Conservation (phyloP, 2,329 filamentous ascomycete species). For the Diaporthe humulicola region DNA sequence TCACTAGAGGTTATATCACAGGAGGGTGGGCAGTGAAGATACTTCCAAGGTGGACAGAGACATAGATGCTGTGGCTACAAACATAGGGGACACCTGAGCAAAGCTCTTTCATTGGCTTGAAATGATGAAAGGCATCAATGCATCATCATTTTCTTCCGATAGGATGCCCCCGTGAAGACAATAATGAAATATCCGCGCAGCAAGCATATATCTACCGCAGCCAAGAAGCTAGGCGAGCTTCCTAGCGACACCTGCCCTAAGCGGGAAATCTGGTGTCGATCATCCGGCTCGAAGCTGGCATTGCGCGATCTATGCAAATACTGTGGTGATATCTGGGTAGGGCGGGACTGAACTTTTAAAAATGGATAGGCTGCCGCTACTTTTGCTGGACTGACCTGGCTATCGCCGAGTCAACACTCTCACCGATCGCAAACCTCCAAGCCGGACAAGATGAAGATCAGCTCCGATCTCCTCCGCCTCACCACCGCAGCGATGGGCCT, state of each 20-base stretch:
- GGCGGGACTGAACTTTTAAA: background rate
- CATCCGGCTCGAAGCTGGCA: background rate
- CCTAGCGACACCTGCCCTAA: slow-evolving; percentile 17
- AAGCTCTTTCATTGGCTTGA: background rate
- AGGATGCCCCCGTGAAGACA: no score
- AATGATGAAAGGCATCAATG: background rate
- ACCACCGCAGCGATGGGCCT: slow-evolving; percentile 23
- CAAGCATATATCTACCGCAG: background rate
- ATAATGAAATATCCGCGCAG: background rate
- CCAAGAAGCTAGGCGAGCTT: slow-evolving; percentile 21
- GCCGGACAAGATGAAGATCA: slow-evolving; percentile 11
- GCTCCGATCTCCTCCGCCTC: background rate
- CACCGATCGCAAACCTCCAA: background rate
- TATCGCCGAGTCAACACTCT: background rate
- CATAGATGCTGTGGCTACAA: no score
- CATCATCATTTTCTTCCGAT: background rate
- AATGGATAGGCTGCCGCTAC: background rate
- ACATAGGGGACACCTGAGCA: no score
- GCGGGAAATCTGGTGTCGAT: slow-evolving; percentile 8
- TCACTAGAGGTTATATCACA: no score
- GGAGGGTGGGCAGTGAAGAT: no score
- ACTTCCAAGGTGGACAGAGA: no score
- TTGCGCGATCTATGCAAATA: slow-evolving; percentile 24
- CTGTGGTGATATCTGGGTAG: background rate
- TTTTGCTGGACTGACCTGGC: background rate